Base-by-base conservation (phyloP, 257 asterid genomes). In the Penstemon eatonii region DNA sequence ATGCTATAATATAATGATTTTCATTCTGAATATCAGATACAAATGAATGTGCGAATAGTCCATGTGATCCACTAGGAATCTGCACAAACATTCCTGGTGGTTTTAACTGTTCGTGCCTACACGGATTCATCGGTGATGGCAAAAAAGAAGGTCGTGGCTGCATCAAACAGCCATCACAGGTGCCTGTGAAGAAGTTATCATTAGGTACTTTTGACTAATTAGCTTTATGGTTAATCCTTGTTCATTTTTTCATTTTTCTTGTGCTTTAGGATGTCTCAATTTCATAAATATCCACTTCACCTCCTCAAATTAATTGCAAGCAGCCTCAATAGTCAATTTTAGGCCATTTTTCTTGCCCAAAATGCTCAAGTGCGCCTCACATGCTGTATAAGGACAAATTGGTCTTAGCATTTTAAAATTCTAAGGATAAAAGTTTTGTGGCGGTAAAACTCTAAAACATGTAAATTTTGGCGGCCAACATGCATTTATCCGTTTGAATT, bases 31-130 rank as follows among this genome's bases (percentile, higher is more conserved):
- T 37, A 6, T 1, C 56, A 80, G 80, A 80, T 42, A 71, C 74
- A 15, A 41, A 80, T 11, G 80, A 77, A 65, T 81, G 85, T n/a
- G 40, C 57, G 7, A 1, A 5, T 5, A 45, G 67, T 59, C 82
- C 76, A 13, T 81, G 85, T 63, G 54, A 70, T 44, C 7, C 39
- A 12, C 6, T 5, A 33, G 82, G 76, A 12, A 63, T 1, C n/a
- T 81, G 85, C 61, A 9, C 0, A 5, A 81, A 81, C 39, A 50
- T 37, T 3, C 76, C 8, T 1, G 82, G 82, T 5, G 54, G 65
- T 13, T 81, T 58, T 7, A 71, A 56, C 3, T 81, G 82, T 55
- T 40, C 78, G 0, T 81, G 82, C 74, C 71, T 50, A 9, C 52
- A 15, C 0, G 37, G 67, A 49, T 71, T 63, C 43, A 0, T 67